Conservation (phyloP, 768 basidiomycete genomes). For the Tulasnella calospora region DNA sequence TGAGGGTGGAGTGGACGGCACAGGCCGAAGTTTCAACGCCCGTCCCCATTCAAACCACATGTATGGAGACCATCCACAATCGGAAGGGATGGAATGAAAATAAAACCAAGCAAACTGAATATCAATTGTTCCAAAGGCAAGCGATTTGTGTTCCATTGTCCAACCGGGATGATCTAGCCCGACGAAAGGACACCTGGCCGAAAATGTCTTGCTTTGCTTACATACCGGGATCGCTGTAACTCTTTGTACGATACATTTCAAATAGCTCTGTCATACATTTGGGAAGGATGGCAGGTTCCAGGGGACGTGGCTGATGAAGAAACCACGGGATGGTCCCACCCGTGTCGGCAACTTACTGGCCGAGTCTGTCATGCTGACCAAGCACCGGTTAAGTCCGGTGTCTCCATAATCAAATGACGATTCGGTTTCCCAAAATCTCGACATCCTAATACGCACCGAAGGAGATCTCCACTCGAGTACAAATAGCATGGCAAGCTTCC, state of each 20-base stretch:
- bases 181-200: too few relatives aligned
- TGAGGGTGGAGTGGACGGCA: too few relatives aligned
- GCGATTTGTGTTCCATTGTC: too few relatives aligned
- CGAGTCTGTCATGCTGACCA: background rate
- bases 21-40: too few relatives aligned
- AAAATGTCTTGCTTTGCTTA: background rate
- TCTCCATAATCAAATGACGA: background rate
- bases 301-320: background rate
- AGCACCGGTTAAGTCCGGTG: background rate
- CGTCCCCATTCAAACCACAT: too few relatives aligned
- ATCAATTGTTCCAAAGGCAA: too few relatives aligned
- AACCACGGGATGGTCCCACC: background rate
- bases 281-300: background rate
- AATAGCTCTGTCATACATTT: background rate
- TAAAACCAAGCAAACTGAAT: too few relatives aligned
- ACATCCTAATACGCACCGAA: background rate
- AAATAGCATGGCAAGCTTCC: slow-evolving; percentile 11
- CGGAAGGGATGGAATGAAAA: too few relatives aligned
- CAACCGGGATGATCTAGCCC: too few relatives aligned
- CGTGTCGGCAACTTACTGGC: background rate
- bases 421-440: background rate
- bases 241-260: background rate
- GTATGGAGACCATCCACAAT: too few relatives aligned
- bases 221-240: too few relatives aligned
- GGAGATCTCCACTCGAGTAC: background rate